phyloP scores from a whole-genome alignment of 768 basidiomycete genomes.

The Lactifluus piperatus region DNA sequence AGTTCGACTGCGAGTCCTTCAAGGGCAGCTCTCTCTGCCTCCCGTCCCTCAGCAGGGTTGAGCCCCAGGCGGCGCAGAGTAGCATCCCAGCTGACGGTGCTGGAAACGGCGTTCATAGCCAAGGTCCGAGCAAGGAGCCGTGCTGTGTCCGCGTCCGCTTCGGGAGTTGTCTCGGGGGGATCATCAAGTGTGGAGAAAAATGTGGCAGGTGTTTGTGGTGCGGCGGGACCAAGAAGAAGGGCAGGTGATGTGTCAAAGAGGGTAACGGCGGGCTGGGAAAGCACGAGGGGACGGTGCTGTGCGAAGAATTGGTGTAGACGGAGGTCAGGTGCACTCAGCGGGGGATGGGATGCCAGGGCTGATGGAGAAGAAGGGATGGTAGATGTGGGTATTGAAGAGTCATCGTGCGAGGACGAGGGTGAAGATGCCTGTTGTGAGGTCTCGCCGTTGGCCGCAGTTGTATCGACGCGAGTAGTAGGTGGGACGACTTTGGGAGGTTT shows the following conservation, averaged over 20 bases:
- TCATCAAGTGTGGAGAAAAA: constrained; percentile 31
- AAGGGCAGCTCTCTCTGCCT: constrained; percentile 43
- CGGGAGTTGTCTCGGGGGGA: constrained; percentile 42
- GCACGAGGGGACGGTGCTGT: constrained; percentile 66
- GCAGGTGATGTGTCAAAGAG: constrained; percentile 35
- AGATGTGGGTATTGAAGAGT: background rate
- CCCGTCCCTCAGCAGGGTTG: constrained; percentile 41
- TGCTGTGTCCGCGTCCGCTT: constrained; percentile 73
- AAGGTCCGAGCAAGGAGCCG: constrained; percentile 70
- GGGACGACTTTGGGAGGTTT: constrained; percentile 50
- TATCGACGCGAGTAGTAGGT: constrained; percentile 24
- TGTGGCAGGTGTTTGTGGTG: constrained; percentile 8
- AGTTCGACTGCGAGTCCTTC: constrained; percentile 58
- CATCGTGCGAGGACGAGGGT: constrained; percentile 2
- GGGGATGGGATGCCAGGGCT: constrained; percentile 37
- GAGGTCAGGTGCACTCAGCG: constrained; percentile 57
- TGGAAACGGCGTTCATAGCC: constrained; percentile 56
- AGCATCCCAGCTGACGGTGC: constrained; percentile 58
- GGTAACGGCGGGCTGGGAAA: constrained; percentile 50
- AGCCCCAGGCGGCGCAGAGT: constrained; percentile 59
- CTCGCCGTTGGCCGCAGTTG: constrained; percentile 30
- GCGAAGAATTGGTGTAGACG: constrained; percentile 83
- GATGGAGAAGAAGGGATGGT: background rate
- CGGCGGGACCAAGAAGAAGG: constrained; percentile 1
- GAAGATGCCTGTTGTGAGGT: constrained; percentile 8